phyloP scores from a whole-genome alignment of 139 green algal species.

The Chlamydomonas incerta region DNA sequence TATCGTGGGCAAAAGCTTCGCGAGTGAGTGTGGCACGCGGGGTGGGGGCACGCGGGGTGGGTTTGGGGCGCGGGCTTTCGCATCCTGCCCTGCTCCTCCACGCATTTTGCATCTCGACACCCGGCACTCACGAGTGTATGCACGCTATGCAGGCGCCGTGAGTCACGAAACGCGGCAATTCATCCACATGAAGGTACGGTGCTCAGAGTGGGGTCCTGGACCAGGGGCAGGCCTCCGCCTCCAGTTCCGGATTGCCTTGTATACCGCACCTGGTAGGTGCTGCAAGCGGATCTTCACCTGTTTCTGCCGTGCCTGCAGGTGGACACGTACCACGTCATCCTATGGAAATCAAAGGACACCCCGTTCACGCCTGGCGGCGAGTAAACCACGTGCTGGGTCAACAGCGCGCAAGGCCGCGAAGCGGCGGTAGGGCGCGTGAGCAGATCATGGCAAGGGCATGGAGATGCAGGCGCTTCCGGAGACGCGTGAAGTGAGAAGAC shows the following conservation, averaged over 20 bases:
- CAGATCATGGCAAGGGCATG: not conserved
- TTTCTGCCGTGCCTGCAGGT: conserved; percentile 46
- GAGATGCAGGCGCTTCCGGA: not conserved
- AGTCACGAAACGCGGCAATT: conserved; percentile 83
- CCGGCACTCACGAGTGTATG: no score
- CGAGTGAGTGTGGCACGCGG: conserved; percentile 59
- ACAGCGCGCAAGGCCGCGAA: not conserved
- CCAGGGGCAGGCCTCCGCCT: no score
- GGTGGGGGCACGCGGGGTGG: not conserved
- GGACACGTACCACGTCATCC: conserved; percentile 76
- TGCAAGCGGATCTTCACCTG: no score
- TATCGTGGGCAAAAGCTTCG: conserved; percentile 80
- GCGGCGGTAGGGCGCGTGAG: not conserved
- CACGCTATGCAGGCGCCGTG: conserved; percentile 61
- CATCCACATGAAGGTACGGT: conserved; percentile 74
- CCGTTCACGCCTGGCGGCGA: conserved; percentile 65
- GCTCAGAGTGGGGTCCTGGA: no score
- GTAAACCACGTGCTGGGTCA: no score
- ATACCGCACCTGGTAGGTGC: no score
- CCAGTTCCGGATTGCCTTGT: no score
- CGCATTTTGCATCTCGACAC: no score
- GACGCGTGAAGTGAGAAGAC: no score
- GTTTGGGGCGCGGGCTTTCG: no score
- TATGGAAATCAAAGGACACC: conserved; percentile 87
- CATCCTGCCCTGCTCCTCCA: no score